Evolutionary conservation across 129 eudicot species (phyloP).

Genomic region (Artemisia tridentata): DNA sequence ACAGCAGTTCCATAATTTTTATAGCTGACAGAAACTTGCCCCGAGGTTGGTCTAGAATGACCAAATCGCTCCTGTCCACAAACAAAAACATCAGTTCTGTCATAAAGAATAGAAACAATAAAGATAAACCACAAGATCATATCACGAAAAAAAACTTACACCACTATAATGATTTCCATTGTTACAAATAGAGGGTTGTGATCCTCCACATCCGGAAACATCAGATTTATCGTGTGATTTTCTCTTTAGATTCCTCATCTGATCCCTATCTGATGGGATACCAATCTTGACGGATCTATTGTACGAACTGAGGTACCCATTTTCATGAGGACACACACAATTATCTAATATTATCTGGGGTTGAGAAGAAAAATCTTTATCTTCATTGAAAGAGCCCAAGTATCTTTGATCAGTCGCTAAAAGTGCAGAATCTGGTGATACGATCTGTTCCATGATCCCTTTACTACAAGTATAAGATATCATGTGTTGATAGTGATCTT

Average conservation of each 20-base stretch:
- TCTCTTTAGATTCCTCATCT: constrained; percentile 48
- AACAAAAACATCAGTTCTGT: not conserved
- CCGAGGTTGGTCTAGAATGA: constrained; percentile 32
- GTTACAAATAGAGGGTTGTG: constrained; percentile 28
- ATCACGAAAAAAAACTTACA: constrained; percentile 54
- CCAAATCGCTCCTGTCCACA: constrained; percentile 27
- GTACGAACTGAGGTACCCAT: constrained; percentile 29
- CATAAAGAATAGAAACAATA: constrained; percentile 3
- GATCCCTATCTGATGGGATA: constrained; percentile 45
- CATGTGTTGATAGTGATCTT: constrained; percentile 23
- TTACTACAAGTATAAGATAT: constrained; percentile 36
- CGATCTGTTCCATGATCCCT: constrained; percentile 47
- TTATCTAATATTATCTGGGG: constrained; percentile 28
- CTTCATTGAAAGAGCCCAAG: constrained; percentile 42
- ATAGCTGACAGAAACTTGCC: constrained; percentile 28
- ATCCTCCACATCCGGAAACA: constrained; percentile 41
- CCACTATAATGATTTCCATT: constrained; percentile 42
- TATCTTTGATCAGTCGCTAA: constrained; percentile 54
- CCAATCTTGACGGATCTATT: constrained; percentile 39
- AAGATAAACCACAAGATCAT: not conserved
- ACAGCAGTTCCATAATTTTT: constrained; percentile 32
- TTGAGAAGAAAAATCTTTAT: constrained; percentile 23
- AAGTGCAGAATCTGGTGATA: constrained; percentile 62
- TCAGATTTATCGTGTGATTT: constrained; percentile 56
- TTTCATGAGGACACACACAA: constrained; percentile 28